Base-by-base conservation (phyloP, 208 protist species). In the Trypanosomatidae sp. region DNA sequence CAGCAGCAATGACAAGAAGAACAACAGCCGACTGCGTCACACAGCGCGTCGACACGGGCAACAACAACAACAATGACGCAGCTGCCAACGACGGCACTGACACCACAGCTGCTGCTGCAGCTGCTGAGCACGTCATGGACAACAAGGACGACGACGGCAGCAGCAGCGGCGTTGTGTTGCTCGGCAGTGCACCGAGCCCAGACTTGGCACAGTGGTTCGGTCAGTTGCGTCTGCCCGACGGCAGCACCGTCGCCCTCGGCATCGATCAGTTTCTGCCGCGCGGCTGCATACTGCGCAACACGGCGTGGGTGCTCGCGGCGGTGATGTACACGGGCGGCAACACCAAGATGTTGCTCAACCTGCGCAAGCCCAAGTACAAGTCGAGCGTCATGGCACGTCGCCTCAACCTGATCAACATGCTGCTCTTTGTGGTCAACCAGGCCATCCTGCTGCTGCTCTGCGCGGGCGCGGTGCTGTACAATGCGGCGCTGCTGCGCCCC, bases 271-370 rank as follows among this genome's bases (percentile, higher is more conserved):
- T 96, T 33, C 22, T 96, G 3, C 79, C 90, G 0, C 71, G 88
- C 18, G 88, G 88, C 6, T 89, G 75, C 48, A 52, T 82, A 0
- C 51, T 97, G 7, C 70, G 82, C 24, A 95, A 96, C 59, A 97
- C 92, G 21, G 63, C 89, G 40, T 95, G 82, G 68, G 71, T 92
- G 0, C 58, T 94, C 6, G 77, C 60, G 6, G 56, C 71, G 0
- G 80, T 88, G 1, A 44, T 96, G 6, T 97, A 95, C 61, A 88
- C 85, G 0, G 86, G 91, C 16, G 51, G 55, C 5, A 46, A 94
- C 44, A 94, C 87, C 4, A 96, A 95, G 58, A 84, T 93, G 60
- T 57, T 87, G 44, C 66, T 84, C 4, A 95, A 94, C 52, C 49
- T 88, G 27, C 43, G 61, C 21, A 56, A 56, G 21, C 71, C 68